Percentiles rank a stretch among this genome's conserved stretches.
Conservation (phyloP, 306 rosid genomes). For the Vicia faba region DNA sequence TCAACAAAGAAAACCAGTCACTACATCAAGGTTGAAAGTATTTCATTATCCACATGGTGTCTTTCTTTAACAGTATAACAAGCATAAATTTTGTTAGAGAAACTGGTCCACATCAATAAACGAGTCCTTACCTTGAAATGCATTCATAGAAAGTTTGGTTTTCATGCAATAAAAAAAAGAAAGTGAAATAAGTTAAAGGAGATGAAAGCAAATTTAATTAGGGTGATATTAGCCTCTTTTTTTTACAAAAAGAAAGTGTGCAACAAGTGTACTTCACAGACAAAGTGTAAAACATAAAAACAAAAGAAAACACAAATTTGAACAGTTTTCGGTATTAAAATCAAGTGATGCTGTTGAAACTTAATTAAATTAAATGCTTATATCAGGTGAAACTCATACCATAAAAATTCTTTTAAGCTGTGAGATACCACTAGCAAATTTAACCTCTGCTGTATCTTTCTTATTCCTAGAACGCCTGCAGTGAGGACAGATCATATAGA, state of each 20-base stretch:
- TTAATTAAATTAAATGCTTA: constrained; percentile 25
- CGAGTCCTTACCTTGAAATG: constrained; percentile 17
- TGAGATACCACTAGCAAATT: constrained; percentile 78
- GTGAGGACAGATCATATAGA: constrained; percentile 88
- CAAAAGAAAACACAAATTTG: constrained; percentile 25
- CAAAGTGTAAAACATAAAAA: constrained; percentile 23
- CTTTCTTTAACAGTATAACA: constrained; percentile 18
- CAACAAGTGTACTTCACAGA: constrained; percentile 21
- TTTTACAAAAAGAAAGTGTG: constrained; percentile 5
- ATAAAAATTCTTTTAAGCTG: constrained; percentile 89
- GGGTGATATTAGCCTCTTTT: constrained; percentile 2
- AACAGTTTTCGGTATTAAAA: constrained; percentile 24
- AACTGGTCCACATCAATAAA: constrained; percentile 21
- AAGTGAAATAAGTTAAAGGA: constrained; percentile 17
- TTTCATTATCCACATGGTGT: constrained; percentile 30
- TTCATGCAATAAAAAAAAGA: constrained; percentile 21
- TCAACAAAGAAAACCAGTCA: constrained; percentile 14
- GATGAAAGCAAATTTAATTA: constrained; percentile 13
- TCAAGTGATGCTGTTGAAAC: constrained; percentile 29
- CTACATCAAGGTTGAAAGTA: constrained; percentile 12
- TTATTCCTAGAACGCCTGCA: constrained; percentile 67
- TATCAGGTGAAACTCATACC: constrained; percentile 56
- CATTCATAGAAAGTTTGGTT: constrained; percentile 14
- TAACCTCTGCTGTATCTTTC: constrained; percentile 59
- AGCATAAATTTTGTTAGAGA: constrained; percentile 23